phyloP scores from a whole-genome alignment of 495 filamentous ascomycete genomes.

The Tirmania nivea region DNA sequence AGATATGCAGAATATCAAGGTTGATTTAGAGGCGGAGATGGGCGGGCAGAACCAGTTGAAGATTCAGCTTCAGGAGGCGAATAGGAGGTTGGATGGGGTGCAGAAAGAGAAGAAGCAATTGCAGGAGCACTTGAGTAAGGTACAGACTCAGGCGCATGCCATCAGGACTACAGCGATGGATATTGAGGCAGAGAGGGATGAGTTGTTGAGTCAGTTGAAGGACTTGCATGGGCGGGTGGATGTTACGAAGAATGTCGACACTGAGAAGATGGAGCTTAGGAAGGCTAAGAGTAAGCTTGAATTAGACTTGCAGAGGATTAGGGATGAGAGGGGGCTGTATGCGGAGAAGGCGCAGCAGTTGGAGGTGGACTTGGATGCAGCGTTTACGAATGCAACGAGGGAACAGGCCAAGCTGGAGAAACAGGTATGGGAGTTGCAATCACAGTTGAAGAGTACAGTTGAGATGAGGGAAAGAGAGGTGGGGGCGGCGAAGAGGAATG shows the following conservation, averaged over 20 bases:
- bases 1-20: conserved; percentile 36
- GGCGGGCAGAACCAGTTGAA: conserved; percentile 20
- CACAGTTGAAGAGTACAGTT: conserved; percentile 15
- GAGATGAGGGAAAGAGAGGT: conserved; percentile 32
- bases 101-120: conserved; percentile 31
- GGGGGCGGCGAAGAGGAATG: conserved; percentile 24
- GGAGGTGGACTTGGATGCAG: conserved; percentile 22
- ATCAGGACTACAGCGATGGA: conserved; percentile 32
- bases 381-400: conserved; percentile 15
- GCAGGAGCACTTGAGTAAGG: conserved; percentile 38
- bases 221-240: conserved; percentile 26
- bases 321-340: conserved; percentile 28
- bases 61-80: conserved; percentile 15
- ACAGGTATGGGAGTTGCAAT: conserved; percentile 17
- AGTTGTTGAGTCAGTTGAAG: conserved; percentile 33
- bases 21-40: conserved; percentile 26
- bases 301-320: conserved; percentile 31
- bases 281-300: conserved; percentile 32
- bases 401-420: conserved; percentile 19
- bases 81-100: conserved; percentile 14
- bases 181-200: conserved; percentile 40
- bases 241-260: conserved; percentile 29
- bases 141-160: conserved; percentile 38
- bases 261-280: conserved; percentile 34
- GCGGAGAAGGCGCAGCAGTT: conserved; percentile 25